These are phyloP conservation scores for Blastocystis sp. DNA, from an alignment of 352 stramenopile species.

Conservation along the genomic window DNA sequence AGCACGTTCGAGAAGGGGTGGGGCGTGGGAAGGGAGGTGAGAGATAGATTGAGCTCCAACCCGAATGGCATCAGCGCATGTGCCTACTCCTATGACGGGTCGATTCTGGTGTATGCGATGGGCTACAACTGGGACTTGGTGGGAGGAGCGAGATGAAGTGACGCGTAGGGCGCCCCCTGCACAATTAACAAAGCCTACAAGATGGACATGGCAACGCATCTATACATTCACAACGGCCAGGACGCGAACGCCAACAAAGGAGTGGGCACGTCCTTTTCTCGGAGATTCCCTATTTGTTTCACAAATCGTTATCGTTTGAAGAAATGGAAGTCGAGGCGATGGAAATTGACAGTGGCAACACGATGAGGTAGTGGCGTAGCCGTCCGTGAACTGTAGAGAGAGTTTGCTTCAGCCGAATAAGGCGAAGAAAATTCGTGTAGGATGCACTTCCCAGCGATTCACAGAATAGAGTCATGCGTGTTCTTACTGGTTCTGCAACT, in stretches of 20 bases:
- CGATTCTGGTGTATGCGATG: conserved; percentile 56
- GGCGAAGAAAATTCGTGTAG: conserved; percentile 1
- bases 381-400: conserved; percentile 21
- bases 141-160: neutral
- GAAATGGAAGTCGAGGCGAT: conserved; percentile 51
- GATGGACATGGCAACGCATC: conserved; percentile 34
- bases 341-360: conserved; percentile 27
- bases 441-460: neutral
- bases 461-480: conserved; percentile 14
- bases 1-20: conserved; percentile 41
- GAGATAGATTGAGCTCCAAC: neutral
- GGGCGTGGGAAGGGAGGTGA: neutral
- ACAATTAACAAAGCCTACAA: conserved; percentile 29
- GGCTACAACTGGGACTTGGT: conserved; percentile 61
- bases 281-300: neutral
- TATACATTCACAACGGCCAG: neutral
- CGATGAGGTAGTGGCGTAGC: neutral
- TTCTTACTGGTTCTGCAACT: neutral
- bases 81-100: conserved; percentile 44
- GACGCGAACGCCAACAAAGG: neutral
- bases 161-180: conserved; percentile 34
- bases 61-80: conserved; percentile 46
- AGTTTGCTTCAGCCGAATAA: conserved; percentile 50
- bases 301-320: neutral
- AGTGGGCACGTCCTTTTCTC: neutral